Percentiles rank a stretch among this genome's conserved stretches.
These are phyloP conservation scores for Ceratocystis huliohia DNA, from an alignment of 2,329 filamentous ascomycete species.

Conservation along the genomic window DNA sequence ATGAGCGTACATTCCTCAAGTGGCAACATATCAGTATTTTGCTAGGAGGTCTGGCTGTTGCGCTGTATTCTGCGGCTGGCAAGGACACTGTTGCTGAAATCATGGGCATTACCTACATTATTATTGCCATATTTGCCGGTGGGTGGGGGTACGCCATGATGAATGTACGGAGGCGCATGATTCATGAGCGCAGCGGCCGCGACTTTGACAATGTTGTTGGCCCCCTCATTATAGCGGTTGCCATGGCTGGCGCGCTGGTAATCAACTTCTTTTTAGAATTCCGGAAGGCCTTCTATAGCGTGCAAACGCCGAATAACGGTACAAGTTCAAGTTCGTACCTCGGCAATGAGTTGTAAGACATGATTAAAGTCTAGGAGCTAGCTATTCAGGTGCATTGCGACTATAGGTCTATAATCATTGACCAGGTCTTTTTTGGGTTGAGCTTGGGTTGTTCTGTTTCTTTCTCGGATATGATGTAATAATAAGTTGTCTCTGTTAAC, in stretches of 20 bases:
- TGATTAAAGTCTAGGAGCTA: background rate
- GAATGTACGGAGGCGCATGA: slow-evolving; percentile 61
- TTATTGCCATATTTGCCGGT: slow-evolving; percentile 70
- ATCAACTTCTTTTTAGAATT: slow-evolving; percentile 86
- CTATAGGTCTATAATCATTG: background rate
- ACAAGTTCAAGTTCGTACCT: slow-evolving; percentile 9
- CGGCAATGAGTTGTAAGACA: slow-evolving; percentile 14
- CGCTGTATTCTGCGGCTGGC: slow-evolving; percentile 78
- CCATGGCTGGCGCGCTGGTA: slow-evolving; percentile 63
- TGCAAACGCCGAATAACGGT: slow-evolving; percentile 7
- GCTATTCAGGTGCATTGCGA: background rate
- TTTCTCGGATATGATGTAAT: slow-evolving; percentile 10
- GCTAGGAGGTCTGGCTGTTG: slow-evolving; percentile 69
- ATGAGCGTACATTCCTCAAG: slow-evolving; percentile 95
- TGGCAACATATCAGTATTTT: slow-evolving; percentile 94
- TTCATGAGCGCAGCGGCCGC: slow-evolving; percentile 71
- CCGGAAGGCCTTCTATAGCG: slow-evolving; percentile 18
- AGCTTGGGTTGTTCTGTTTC: background rate
- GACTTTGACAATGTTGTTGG: slow-evolving; percentile 87
- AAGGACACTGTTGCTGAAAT: slow-evolving; percentile 61
- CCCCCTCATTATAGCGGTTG: slow-evolving; percentile 68
- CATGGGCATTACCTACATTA: slow-evolving; percentile 72
- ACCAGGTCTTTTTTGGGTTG: background rate
- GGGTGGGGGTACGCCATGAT: slow-evolving; percentile 82
- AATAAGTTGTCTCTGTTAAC: background rate